Evolutionary conservation across 495 filamentous ascomycete genomes (phyloP).

Genomic region (Hypoxylon cercidicola): DNA sequence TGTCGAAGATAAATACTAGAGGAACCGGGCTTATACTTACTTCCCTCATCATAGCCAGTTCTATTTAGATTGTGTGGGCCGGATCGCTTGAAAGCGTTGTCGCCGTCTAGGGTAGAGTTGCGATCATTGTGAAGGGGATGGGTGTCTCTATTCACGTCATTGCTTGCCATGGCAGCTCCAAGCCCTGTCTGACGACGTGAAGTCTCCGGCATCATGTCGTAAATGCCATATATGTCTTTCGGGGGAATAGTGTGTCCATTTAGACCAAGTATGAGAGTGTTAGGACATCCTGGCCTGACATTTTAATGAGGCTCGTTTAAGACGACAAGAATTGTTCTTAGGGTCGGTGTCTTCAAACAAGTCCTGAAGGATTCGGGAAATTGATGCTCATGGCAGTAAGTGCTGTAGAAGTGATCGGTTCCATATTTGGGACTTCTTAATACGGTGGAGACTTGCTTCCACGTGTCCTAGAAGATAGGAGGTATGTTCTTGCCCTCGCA

Average conservation of each 20-base stretch:
- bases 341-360: not conserved
- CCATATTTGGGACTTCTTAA: slow-evolving; percentile 13
- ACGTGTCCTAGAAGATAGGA: slow-evolving; percentile 4
- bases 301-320: not conserved
- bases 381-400: not conserved
- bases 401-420: not conserved
- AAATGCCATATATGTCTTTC: slow-evolving; percentile 1
- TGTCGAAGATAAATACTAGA: too few relatives aligned
- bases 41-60: slow-evolving; percentile 45
- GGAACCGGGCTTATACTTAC: slow-evolving; percentile 23
- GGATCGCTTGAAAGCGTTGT: slow-evolving; percentile 30
- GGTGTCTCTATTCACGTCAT: not conserved
- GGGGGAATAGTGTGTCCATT: not conserved
- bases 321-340: not conserved
- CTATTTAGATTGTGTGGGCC: slow-evolving; percentile 40
- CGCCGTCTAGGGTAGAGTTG: not conserved
- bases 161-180: not conserved
- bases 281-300: not conserved
- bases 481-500: not conserved
- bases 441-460: slow-evolving; percentile 2
- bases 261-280: not conserved
- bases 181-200: not conserved
- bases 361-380: not conserved
- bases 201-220: slow-evolving; percentile 5
- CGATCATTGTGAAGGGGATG: not conserved